Base-by-base conservation (phyloP, 2,329 filamentous ascomycete species). In the Sporothrix pseudoabietina region DNA sequence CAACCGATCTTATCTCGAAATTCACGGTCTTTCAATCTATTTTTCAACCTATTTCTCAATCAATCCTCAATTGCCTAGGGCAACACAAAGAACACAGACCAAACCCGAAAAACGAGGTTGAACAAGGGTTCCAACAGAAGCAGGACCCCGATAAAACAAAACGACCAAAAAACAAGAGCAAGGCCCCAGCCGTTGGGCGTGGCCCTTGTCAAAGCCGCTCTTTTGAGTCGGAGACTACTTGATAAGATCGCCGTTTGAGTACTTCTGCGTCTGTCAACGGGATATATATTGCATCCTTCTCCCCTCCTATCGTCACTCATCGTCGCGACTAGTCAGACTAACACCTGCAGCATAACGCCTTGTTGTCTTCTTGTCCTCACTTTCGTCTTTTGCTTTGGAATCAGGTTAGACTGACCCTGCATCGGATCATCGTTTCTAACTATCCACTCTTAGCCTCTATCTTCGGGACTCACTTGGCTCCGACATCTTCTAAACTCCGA, bases 381-480 rank as follows among this genome's bases (percentile, higher is more conserved):
- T 35, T 10, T 9, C 16, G 44, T 47, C 35, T n/a, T 68, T 6
- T 35, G 16, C 41, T 52, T 52, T 52, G 65, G 52, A 52, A 68
- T 35, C 44, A 68, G 47, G 65, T 44, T 52, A 52, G 41, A 68
- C 65, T 68, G 65, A 68, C 44, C 5, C 22, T 32, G 61, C 61
- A 30, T 30, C 35, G 12, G 22, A 19, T 30, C 41, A 26, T 26
- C n/a, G n/a, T 47, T 30, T 12, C 22, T n/a, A 55, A 55, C 52
- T 26, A 55, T 22, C n/a, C 22, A 55, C 52, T 55, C 12, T n/a
- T 9, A 22, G 16, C 10, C 22, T 5, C 52, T 16, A 12, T 30
- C 19, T 65, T 39, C 16, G 9, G 57, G 32, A 12, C 10, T 39
- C 32, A 10, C 19, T 9, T 39, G 3, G 16, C 30, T 3, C 32